Base-by-base conservation (phyloP, 345 rosid species). In the Streptanthus diversifolius region DNA sequence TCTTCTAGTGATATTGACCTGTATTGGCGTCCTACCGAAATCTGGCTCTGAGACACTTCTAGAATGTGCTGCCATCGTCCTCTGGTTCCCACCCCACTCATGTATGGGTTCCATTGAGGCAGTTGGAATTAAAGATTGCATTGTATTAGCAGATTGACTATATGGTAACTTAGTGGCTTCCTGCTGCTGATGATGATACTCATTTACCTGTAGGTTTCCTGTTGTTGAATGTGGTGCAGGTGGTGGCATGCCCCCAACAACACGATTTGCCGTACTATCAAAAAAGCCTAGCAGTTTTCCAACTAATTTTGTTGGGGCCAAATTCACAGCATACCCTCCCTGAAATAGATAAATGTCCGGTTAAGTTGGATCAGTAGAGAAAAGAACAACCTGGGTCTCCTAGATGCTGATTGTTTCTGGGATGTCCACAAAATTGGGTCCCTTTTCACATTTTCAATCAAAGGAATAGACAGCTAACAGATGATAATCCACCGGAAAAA, bases 1-100 rank as follows among this genome's bases (percentile, higher is more conserved):
- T 57, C 59, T 35, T 66, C 18, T 24, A 35, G 68, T 58, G 71
- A 55, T 43, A 58, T 47, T 18, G 35, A 77, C 80, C 80, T 87
- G 87, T 73, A 79, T 67, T 29, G 85, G 86, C 70, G 77, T 89
- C 78, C 83, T 81, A 63, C 85, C 84, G 54, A 87, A 83, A 75
- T 82, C 83, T 71, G 96, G 92, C 81, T 87, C 92, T 39, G 92
- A 87, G 32, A 83, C 82, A 64, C 89, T 87, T 83, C 87, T 84
- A 45, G 80, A 74, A 58, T 84, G 89, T 30, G 5, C 36, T 22
- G 54, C 70, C 82, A 80, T 69, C 19, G 49, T 60, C 72, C 61
- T 74, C 52, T 43, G 73, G 61, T 80, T 83, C 55, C 74, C 84
- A 62, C 72, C 73, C 86, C 80, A 82, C 71, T 76, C 87, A 77